Evolutionary conservation across 2,329 filamentous ascomycete species (phyloP), one percentile per base, ranked within the genome.

Genomic region (Bipolaris sorokiniana): DNA sequence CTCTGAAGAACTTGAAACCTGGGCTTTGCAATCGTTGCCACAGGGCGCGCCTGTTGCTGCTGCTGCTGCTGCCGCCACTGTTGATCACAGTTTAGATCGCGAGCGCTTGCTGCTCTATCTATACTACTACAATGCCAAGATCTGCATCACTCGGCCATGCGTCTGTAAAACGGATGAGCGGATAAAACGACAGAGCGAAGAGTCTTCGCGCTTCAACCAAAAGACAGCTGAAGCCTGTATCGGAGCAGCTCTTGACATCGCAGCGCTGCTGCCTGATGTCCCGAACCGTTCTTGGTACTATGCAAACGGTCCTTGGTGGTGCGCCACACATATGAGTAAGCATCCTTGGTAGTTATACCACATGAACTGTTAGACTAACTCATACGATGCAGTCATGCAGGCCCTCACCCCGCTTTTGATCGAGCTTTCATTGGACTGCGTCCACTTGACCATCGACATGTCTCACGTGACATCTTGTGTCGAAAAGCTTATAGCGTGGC

Each of bases 131-230:
- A 76, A 69, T 41, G 64, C 69, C 1, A 72, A 67, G 34, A 72
- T 78, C 2, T 68, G 77, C 18, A 74, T 76, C 26, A 75, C 68
- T 15, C 72, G 74, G 7, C 77, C 77, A 7, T 77, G 75, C 49
- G 59, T 79, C 1, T 79, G 76, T 46, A 61, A 71, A 15, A 40
- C 76, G 10, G 69, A 77, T n/a, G 9, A 57, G 3, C 69, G 68
- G 5, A 75, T 77, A 31, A 58, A 65, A n/a, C 58, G 64, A 9
- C 73, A 76, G 50, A 74, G 68, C 3, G 54, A 64, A 31, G 38
- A 56, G 6, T 77, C 73, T 5, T 64, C 59, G 13, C 56, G 58
- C 1, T 71, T 77, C 53, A 72, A 78, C 40, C 49, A 57, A 9
- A 63, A 65, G 5, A 68, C 59, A 7, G 77, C 77, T 3, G 51